Percentiles rank a stretch among this genome's conserved stretches.
phyloP scores from a whole-genome alignment of 768 basidiomycete species.

The Trametopsis cervina region DNA sequence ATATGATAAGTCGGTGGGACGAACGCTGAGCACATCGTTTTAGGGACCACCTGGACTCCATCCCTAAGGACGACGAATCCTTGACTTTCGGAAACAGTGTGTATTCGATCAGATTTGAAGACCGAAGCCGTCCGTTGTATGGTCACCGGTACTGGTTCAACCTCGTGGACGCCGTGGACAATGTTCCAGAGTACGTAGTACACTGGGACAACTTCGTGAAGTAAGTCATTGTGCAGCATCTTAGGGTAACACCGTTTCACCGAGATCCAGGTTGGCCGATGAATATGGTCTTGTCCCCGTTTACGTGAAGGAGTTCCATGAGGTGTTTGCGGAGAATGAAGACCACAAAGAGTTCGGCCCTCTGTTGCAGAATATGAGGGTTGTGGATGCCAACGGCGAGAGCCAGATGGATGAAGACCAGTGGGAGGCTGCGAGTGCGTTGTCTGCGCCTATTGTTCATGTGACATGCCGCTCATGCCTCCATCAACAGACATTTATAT shows the following conservation, averaged over 20 bases:
- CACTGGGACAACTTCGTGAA: slow-evolving; percentile 87
- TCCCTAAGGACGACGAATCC: slow-evolving; percentile 59
- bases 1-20: neutral
- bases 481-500: slow-evolving; percentile 74
- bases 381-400: slow-evolving; percentile 78
- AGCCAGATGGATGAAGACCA: slow-evolving; percentile 93
- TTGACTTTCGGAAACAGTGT: slow-evolving; percentile 88
- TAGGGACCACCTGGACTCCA: slow-evolving; percentile 64
- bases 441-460: neutral
- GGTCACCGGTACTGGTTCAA: slow-evolving; percentile 95
- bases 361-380: slow-evolving; percentile 87
- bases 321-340: slow-evolving; percentile 78
- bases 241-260: neutral
- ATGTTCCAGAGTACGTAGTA: slow-evolving; percentile 98
- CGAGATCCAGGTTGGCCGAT: slow-evolving; percentile 57
- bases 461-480: slow-evolving; percentile 6
- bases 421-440: slow-evolving; percentile 98
- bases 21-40: too few species aligned
- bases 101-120: slow-evolving; percentile 83
- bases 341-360: slow-evolving; percentile 74
- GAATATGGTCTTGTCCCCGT: slow-evolving; percentile 69
- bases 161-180: slow-evolving; percentile 90
- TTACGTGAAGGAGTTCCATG: slow-evolving; percentile 88
- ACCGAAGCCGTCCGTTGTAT: slow-evolving; percentile 58
- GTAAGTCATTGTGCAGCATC: slow-evolving; percentile 37